Base-by-base conservation (phyloP, 805 yeast genomes). In the Starmerella etchellsii region DNA sequence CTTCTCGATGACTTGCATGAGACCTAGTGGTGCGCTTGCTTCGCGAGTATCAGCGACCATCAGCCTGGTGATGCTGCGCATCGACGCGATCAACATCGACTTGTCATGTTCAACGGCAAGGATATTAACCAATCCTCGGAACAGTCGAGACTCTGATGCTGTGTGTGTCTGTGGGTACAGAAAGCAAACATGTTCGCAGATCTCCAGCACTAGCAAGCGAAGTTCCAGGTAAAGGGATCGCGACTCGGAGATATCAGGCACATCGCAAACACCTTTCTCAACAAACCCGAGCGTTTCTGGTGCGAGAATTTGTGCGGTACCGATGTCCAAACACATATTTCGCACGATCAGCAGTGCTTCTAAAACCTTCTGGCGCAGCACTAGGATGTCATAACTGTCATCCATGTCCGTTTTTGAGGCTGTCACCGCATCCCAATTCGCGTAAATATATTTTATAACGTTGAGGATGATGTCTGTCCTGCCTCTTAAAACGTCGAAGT, bases 101-200 rank as follows among this genome's bases (percentile, higher is more conserved):
- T 94, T 71, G 57, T 91, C 97, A 4, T 11, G 10, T 30, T 69
- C 67, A 22, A 59, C 53, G 26, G 60, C 58, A 40, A 84, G 65
- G 21, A 76, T 64, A 5, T 62, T 55, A 20, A 76, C 63, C 38
- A 84, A 63, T 14, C 42, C 43, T 40, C 69, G 56, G 59, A 85
- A 76, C 47, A 85, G 58, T 14, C 73, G 73, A 54, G 85, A 91
- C 50, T 78, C 76, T 37, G 74, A 69, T 20, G 74, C 68, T n/a
- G 22, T 11, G 8, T 16, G 31, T 22, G 78, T 80, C 24, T 91
- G 87, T 3, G 85, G 74, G 50, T 81, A 68, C 58, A 82, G 83
- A 32, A 95, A 79, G 3, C 88, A 74, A 25, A 85, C 71, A 2
- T 87, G 77, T 57, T 91, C 97, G 46, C 82, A 70, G 25, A 85